These are phyloP conservation scores for Chenopodium berlandieri DNA, from an alignment of 148 eudicot genomes.

Conservation along the genomic window DNA sequence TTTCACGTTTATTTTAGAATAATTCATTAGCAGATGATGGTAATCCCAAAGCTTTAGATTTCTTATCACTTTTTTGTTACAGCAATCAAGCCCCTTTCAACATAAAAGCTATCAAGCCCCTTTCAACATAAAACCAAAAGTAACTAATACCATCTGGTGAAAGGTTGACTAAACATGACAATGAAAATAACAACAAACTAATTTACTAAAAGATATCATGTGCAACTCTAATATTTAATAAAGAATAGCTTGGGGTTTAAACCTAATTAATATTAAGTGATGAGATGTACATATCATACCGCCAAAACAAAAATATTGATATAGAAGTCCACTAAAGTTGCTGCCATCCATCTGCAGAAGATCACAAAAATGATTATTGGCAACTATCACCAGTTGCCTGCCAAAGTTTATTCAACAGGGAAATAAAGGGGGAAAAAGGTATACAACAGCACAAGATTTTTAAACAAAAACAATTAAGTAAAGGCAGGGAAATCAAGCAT, in stretches of 20 bases:
- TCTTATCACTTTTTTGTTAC: neutral
- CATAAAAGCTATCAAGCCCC: too few relatives aligned
- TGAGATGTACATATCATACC: conserved; percentile 41
- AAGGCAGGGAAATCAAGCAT: neutral
- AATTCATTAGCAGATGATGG: neutral
- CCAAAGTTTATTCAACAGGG: neutral
- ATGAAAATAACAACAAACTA: neutral
- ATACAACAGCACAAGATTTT: neutral
- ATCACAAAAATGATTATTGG: neutral
- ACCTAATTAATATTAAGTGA: neutral
- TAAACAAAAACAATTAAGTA: neutral
- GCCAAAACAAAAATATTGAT: conserved; percentile 54
- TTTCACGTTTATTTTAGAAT: too few relatives aligned
- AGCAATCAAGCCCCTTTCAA: neutral
- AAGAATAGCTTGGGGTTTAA: too few relatives aligned
- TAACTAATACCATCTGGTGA: neutral
- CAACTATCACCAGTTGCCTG: neutral
- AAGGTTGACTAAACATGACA: neutral
- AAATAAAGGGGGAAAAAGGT: neutral
- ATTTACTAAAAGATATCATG: neutral
- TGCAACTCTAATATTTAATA: neutral
- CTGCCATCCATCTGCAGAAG: conserved; percentile 71
- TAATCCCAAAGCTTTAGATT: neutral
- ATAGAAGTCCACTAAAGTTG: conserved; percentile 71
- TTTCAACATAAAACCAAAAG: neutral